Base-by-base conservation (phyloP, 129 eudicot genomes). In the Flaveria bidentis region DNA sequence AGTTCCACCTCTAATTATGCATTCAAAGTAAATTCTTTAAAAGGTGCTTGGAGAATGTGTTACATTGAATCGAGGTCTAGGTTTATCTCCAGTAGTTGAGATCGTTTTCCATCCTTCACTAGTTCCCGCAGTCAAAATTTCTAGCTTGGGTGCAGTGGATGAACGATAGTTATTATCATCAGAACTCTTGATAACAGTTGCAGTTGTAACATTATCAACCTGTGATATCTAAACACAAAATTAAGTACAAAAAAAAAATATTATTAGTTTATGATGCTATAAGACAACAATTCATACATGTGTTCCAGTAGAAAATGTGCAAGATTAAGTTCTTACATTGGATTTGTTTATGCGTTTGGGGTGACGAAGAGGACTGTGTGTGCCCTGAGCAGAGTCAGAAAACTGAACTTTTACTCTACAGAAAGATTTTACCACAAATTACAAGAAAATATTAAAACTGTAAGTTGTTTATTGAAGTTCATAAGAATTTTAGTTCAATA, bases 51-150 rank as follows among this genome's bases (percentile, higher is more conserved):
- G 30, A 55, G 55, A 80, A 72, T 47, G 63, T 74, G 47, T 74
- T 88, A 93, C 98, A 86, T 90, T 90, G 78, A 81, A 88, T 51
- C 97, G 96, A 75, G 98, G 96, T 63, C 89, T 80, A 66, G 98
- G 98, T 76, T 88, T 93, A 70, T 90, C 97, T 67, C 98, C 98
- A 51, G 81, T 64, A 49, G 87, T 86, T 5, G 91, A 79, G 71
- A 93, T 86, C 70, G 76, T 87, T 90, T 78, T 88, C 98, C 98
- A 93, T 36, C 87, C 90, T 76, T 91, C 96, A 47, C 85, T 79
- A 77, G 80, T 84, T 5, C 91, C 93, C n/a, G 96, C 73, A 39
- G 87, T 74, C 65, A 76, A 83, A 78, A 74, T 82, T 71, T 82
- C 88, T 68, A 82, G 81, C 81, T 85, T 89, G 13, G 88, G 80